phyloP scores from a whole-genome alignment of 1,139 yeast genomes.

The Hansenula lynferdii region DNA sequence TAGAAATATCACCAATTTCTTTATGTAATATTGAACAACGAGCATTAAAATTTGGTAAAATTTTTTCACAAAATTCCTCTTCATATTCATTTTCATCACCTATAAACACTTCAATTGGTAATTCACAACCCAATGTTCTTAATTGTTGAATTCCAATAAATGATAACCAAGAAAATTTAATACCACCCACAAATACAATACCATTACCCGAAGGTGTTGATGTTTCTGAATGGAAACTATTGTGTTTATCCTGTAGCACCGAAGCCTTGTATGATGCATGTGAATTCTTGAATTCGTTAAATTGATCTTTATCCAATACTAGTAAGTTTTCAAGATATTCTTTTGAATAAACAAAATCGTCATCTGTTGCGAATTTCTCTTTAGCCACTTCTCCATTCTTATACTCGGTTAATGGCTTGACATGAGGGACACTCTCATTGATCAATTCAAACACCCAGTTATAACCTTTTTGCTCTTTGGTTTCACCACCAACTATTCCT shows the following conservation, averaged over 20 bases:
- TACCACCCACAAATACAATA: conserved; percentile 62
- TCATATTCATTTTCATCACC: conserved; percentile 49
- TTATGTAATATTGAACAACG: conserved; percentile 36
- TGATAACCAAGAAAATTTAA: conserved; percentile 50
- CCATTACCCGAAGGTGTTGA: conserved; percentile 36
- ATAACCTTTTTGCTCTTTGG: conserved; percentile 8
- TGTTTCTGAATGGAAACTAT: conserved; percentile 17
- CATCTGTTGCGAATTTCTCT: conserved; percentile 29
- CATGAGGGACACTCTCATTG: conserved; percentile 23
- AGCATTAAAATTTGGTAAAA: conserved; percentile 48
- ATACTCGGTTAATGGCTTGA: conserved; percentile 22
- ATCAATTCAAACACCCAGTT: conserved; percentile 24
- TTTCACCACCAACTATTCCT: not conserved
- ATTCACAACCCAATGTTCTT: conserved; percentile 44
- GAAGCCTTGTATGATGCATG: conserved; percentile 20
- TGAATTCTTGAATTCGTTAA: conserved; percentile 19
- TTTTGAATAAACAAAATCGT: conserved; percentile 25
- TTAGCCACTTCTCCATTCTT: conserved; percentile 23
- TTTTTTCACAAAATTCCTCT: conserved; percentile 44
- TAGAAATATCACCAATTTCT: conserved; percentile 29
- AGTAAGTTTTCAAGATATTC: conserved; percentile 25
- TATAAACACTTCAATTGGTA: conserved; percentile 60
- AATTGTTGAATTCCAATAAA: conserved; percentile 46
- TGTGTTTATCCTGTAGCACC: conserved; percentile 13
- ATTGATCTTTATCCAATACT: conserved; percentile 17